Conservation (phyloP, 495 filamentous ascomycete species). For the Xylaria nigripes region DNA sequence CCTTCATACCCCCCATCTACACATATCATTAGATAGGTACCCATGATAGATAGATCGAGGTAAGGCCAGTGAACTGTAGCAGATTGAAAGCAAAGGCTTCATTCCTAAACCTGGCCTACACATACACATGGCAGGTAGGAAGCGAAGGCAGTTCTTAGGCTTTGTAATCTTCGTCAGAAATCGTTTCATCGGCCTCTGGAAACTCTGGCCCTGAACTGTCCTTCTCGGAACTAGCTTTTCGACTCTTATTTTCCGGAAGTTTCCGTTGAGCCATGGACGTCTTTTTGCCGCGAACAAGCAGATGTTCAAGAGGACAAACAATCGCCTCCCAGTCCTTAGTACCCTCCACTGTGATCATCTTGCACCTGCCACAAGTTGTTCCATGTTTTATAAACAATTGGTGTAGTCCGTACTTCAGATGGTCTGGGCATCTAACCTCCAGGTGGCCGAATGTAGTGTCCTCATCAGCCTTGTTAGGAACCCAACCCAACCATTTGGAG, state of each 20-base stretch:
- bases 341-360: slow-evolving; percentile 44
- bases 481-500: slow-evolving; percentile 79
- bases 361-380: slow-evolving; percentile 68
- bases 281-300: slow-evolving; percentile 30
- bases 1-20: not conserved
- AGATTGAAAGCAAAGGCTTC: not conserved
- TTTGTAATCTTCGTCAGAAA: not conserved
- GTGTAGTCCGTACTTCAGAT: slow-evolving; percentile 84
- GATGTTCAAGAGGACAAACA: slow-evolving; percentile 41
- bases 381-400: slow-evolving; percentile 83
- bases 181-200: not conserved
- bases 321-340: slow-evolving; percentile 37
- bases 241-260: not conserved
- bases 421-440: slow-evolving; percentile 72
- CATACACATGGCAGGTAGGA: too few relatives aligned
- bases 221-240: not conserved
- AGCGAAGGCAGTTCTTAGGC: not conserved
- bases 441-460: slow-evolving; percentile 72
- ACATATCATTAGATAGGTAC: too few relatives aligned
- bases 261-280: slow-evolving; percentile 13
- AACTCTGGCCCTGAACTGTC: not conserved
- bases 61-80: too few relatives aligned
- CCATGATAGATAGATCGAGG: too few relatives aligned
- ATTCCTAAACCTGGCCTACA: not conserved
- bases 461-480: slow-evolving; percentile 53